Conservation (phyloP, 177 flowering plant genomes). For the Vitis hybrid region DNA sequence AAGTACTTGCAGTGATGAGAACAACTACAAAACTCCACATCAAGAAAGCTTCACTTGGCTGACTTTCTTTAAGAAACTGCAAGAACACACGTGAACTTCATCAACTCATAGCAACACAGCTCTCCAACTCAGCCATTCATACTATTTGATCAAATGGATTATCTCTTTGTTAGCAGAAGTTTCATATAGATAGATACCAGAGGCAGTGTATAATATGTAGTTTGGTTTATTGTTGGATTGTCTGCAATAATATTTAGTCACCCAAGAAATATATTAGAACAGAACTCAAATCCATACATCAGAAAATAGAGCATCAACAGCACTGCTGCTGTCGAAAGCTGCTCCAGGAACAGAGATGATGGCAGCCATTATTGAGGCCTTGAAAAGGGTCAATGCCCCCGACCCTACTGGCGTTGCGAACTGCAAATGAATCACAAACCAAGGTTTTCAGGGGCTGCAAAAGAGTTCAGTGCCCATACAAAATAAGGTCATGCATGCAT, state of each 20-base stretch:
- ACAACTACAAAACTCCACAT: slow-evolving; percentile 33
- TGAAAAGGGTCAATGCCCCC: slow-evolving; percentile 22
- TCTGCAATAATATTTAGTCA: too few relatives aligned
- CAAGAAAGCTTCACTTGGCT: slow-evolving; percentile 28
- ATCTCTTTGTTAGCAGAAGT: too few relatives aligned
- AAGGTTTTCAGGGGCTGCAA: background rate
- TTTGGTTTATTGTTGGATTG: too few relatives aligned
- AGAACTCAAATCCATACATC: slow-evolving; percentile 12
- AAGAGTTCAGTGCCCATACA: background rate
- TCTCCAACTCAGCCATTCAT: background rate
- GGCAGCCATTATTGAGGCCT: slow-evolving; percentile 21
- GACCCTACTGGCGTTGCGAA: slow-evolving; percentile 29
- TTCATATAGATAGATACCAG: too few relatives aligned
- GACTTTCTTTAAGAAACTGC: slow-evolving; percentile 26
- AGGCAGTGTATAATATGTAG: too few relatives aligned
- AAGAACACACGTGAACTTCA: background rate
- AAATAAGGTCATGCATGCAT: background rate
- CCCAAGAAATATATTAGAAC: too few relatives aligned
- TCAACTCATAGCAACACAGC: background rate
- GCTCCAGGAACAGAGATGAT: slow-evolving; percentile 23
- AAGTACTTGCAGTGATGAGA: slow-evolving; percentile 30
- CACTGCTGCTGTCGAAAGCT: slow-evolving; percentile 1
- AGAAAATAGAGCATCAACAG: slow-evolving; percentile 19
- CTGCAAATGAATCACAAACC: slow-evolving; percentile 13
- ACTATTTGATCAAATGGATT: background rate